Percentiles rank a stretch among this genome's conserved stretches.
Conservation (phyloP, 2,329 filamentous ascomycete species). For the Lasiodiplodia theobromae region DNA sequence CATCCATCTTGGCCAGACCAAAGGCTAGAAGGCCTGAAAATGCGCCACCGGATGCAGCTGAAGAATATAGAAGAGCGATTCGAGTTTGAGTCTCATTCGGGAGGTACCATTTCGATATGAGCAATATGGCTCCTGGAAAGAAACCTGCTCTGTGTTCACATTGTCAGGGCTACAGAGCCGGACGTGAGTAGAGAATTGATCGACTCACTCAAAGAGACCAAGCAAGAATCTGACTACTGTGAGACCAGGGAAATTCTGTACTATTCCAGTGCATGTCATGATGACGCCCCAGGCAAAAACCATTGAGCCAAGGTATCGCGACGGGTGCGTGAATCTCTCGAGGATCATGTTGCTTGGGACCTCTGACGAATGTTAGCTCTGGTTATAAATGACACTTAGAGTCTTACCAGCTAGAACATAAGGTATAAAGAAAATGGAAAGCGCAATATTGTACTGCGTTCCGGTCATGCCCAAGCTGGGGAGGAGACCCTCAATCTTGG, state of each 20-base stretch:
- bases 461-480: conserved; percentile 45
- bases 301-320: conserved; percentile 42
- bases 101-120: conserved; percentile 67
- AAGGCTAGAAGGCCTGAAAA: conserved; percentile 64
- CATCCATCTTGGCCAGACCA: conserved; percentile 65
- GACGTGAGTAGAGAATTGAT: neutral
- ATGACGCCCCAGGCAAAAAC: conserved; percentile 53
- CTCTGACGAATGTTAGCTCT: conserved; percentile 32
- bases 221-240: conserved; percentile 54
- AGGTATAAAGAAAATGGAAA: conserved; percentile 67
- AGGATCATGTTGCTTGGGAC: conserved; percentile 65
- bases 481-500: conserved; percentile 42
- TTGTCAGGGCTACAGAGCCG: neutral
- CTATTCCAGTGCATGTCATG: conserved; percentile 54
- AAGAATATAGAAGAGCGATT: conserved; percentile 64
- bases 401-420: conserved; percentile 47
- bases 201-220: conserved; percentile 42
- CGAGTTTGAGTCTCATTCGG: conserved; percentile 62
- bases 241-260: conserved; percentile 55
- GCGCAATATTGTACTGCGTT: conserved; percentile 67
- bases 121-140: conserved; percentile 50
- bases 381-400: neutral
- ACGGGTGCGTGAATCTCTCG: conserved; percentile 60
- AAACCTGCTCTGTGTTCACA: conserved; percentile 35
- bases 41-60: conserved; percentile 60